These are phyloP conservation scores for Dryadomyces quercus-mongolicae DNA, from an alignment of 2,329 filamentous ascomycete genomes.

Conservation along the genomic window DNA sequence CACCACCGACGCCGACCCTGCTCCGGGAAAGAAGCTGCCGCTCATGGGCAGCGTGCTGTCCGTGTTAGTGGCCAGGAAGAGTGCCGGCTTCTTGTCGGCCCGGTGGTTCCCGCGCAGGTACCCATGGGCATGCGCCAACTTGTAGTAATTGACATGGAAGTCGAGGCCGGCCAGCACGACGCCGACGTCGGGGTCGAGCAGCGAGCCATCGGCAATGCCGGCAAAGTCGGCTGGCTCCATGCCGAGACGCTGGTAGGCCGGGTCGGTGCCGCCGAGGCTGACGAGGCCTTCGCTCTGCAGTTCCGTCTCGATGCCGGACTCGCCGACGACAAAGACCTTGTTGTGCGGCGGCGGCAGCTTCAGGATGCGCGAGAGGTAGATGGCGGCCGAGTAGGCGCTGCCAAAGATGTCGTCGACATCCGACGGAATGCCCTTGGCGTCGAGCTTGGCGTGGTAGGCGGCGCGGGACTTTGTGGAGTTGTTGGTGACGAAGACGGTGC, in stretches of 20 bases:
- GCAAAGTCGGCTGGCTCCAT: constrained; percentile 72
- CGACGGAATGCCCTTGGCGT: constrained; percentile 65
- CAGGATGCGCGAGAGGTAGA: constrained; percentile 93
- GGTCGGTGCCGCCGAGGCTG: constrained; percentile 80
- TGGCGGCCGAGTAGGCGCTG: constrained; percentile 84
- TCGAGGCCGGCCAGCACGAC: constrained; percentile 84
- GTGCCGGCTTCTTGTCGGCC: constrained; percentile 69
- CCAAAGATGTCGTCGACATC: constrained; percentile 87
- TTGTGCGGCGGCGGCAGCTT: constrained; percentile 65
- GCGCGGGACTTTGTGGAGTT: constrained; percentile 93
- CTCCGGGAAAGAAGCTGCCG: constrained; percentile 79
- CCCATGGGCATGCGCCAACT: constrained; percentile 72
- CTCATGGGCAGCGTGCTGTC: constrained; percentile 81
- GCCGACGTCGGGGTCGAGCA: constrained; percentile 78
- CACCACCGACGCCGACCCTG: constrained; percentile 62
- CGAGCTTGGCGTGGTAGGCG: constrained; percentile 89
- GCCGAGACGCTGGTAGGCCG: constrained; percentile 55
- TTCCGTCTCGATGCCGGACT: constrained; percentile 84
- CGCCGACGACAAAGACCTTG: constrained; percentile 91
- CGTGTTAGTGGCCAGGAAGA: constrained; percentile 86
- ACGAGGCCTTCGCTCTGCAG: constrained; percentile 66
- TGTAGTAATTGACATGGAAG: constrained; percentile 92
- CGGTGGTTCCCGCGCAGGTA: constrained; percentile 66
- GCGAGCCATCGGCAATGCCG: constrained; percentile 59
- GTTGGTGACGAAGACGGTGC: constrained; percentile 92